These are phyloP conservation scores for Monosporascus sp. DNA, from an alignment of 2,329 filamentous ascomycete genomes.

Conservation along the genomic window DNA sequence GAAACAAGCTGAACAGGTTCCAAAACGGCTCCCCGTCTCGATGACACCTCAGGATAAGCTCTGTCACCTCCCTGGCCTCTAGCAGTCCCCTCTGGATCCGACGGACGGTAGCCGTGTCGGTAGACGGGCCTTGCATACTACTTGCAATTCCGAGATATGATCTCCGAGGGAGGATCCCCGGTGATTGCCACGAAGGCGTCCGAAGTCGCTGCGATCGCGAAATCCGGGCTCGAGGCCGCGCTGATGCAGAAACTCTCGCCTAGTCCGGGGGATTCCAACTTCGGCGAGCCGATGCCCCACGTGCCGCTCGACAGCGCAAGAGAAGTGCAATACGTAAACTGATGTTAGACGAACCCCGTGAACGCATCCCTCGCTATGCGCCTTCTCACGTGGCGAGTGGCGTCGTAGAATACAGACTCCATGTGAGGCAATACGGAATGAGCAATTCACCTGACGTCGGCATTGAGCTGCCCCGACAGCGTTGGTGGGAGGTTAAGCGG, in stretches of 20 bases:
- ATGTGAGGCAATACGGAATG: constrained; percentile 39
- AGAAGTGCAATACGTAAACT: constrained; percentile 40
- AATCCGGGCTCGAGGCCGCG: constrained; percentile 43
- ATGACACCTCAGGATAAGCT: constrained; percentile 46
- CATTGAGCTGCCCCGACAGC: constrained; percentile 35
- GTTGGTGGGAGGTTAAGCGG: constrained; percentile 36
- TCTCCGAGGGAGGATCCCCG: constrained; percentile 40
- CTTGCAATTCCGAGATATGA: constrained; percentile 44
- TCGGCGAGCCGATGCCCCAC: constrained; percentile 23
- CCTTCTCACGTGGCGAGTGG: constrained; percentile 38
- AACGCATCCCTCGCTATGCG: constrained; percentile 41
- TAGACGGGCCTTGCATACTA: constrained; percentile 43
- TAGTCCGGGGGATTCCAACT: constrained; percentile 43
- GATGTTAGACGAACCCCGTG: constrained; percentile 47
- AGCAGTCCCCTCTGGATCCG: constrained; percentile 27
- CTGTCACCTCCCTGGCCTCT: constrained; percentile 31
- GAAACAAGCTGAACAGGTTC: constrained; percentile 51
- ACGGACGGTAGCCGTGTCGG: constrained; percentile 34
- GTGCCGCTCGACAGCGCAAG: constrained; percentile 26
- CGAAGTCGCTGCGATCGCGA: constrained; percentile 43
- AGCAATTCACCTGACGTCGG: constrained; percentile 41
- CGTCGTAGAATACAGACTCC: constrained; percentile 37
- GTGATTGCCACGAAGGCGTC: constrained; percentile 48
- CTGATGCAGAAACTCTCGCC: constrained; percentile 55
- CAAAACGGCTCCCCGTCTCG: constrained; percentile 48